Conservation (phyloP, 2,329 filamentous ascomycete species). For the Cladosporium colombiae region DNA sequence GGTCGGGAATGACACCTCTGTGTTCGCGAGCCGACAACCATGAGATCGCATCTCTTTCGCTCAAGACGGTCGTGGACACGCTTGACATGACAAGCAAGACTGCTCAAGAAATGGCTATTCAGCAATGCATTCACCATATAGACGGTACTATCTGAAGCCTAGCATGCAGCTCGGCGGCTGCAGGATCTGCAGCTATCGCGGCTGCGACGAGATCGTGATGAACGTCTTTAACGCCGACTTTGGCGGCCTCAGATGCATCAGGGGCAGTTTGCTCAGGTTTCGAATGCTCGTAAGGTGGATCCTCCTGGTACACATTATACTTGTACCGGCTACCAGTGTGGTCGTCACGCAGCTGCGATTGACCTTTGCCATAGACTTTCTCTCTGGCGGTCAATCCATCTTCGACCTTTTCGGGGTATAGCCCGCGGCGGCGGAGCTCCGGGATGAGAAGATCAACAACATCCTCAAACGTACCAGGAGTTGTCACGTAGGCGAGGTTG, state of each 20-base stretch:
- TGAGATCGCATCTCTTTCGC: too few relatives aligned
- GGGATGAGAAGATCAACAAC: slow-evolving; percentile 53
- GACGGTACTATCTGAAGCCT: slow-evolving; percentile 14
- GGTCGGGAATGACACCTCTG: too few relatives aligned
- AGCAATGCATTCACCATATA: background rate
- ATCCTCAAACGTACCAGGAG: slow-evolving; percentile 55
- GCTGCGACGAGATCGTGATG: background rate
- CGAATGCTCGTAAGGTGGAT: slow-evolving; percentile 41
- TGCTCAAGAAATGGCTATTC: too few relatives aligned
- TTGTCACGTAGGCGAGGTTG: slow-evolving; percentile 51
- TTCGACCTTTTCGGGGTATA: slow-evolving; percentile 33
- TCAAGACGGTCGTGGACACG: too few relatives aligned
- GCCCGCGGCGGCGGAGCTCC: slow-evolving; percentile 44
- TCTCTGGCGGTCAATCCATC: slow-evolving; percentile 43
- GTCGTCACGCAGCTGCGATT: slow-evolving; percentile 57
- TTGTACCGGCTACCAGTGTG: slow-evolving; percentile 62
- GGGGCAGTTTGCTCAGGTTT: background rate
- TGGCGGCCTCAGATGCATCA: background rate
- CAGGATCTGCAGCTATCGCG: slow-evolving; percentile 6
- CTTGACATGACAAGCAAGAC: too few relatives aligned
- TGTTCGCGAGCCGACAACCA: too few relatives aligned
- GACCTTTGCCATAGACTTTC: slow-evolving; percentile 63
- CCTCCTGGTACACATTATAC: slow-evolving; percentile 63
- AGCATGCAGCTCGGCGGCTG: slow-evolving; percentile 3
- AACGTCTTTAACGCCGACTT: background rate